Evolutionary conservation across 108 stramenopile genomes (phyloP).

Genomic region (Bacterosira constricta): DNA sequence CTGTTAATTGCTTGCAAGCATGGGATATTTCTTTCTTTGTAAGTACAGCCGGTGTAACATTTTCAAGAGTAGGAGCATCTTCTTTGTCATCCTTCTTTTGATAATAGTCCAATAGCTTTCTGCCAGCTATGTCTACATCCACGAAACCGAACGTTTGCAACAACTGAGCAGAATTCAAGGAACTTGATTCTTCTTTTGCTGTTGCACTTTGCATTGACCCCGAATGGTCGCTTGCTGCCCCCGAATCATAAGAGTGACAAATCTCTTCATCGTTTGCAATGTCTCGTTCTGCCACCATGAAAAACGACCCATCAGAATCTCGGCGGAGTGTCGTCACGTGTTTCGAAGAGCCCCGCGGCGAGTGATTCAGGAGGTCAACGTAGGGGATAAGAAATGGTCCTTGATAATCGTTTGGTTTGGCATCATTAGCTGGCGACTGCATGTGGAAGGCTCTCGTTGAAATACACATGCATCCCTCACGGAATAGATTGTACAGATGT

Average conservation of each 20-base stretch:
- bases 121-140: constrained; percentile 19
- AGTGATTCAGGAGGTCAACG: constrained; percentile 85
- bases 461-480: constrained; percentile 68
- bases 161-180: constrained; percentile 68
- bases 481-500: constrained; percentile 49
- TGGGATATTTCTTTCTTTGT: constrained; percentile 50
- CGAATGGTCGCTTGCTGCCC: background rate
- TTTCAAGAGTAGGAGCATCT: background rate
- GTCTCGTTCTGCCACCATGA: constrained; percentile 76
- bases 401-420: constrained; percentile 15
- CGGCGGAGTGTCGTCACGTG: constrained; percentile 67
- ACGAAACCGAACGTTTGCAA: constrained; percentile 90
- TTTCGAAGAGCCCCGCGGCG: constrained; percentile 33
- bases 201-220: background rate
- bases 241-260: constrained; percentile 73
- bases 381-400: constrained; percentile 82
- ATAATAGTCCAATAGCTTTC: constrained; percentile 4
- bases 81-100: background rate
- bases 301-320: constrained; percentile 54
- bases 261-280: constrained; percentile 70
- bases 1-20: constrained; percentile 39
- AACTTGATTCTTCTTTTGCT: constrained; percentile 8
- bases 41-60: constrained; percentile 52
- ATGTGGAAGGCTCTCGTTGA: constrained; percentile 86
- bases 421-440: constrained; percentile 3